Evolutionary conservation across 768 basidiomycete genomes (phyloP).

Genomic region (Lyophyllum decastes): DNA sequence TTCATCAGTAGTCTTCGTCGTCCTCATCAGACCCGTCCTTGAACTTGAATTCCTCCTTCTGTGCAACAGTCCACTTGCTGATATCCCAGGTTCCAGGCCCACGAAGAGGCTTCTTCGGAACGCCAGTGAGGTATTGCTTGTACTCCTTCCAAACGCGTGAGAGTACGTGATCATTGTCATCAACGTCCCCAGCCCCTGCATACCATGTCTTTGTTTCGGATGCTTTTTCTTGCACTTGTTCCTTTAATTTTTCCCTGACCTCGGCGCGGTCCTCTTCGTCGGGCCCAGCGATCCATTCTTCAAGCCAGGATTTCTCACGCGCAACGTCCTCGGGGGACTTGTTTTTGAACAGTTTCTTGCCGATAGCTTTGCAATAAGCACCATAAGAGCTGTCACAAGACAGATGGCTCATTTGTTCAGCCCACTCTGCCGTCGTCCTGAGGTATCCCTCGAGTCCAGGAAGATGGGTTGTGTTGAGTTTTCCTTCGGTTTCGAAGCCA

Average conservation of each 20-base stretch:
- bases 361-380: slow-evolving; percentile 35
- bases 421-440: slow-evolving; percentile 25
- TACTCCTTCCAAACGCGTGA: slow-evolving; percentile 40
- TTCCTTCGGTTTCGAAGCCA: slow-evolving; percentile 28
- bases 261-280: slow-evolving; percentile 22
- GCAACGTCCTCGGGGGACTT: slow-evolving; percentile 28
- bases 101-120: slow-evolving; percentile 26
- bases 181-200: slow-evolving; percentile 21
- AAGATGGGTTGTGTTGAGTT: slow-evolving; percentile 29
- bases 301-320: slow-evolving; percentile 29
- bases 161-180: slow-evolving; percentile 25
- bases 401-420: slow-evolving; percentile 23
- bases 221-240: slow-evolving; percentile 19
- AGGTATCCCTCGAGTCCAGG: slow-evolving; percentile 35
- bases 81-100: slow-evolving; percentile 38
- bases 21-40: slow-evolving; percentile 7
- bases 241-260: slow-evolving; percentile 19
- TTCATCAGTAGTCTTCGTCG: slow-evolving; percentile 2
- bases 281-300: slow-evolving; percentile 29
- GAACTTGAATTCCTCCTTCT: slow-evolving; percentile 32
- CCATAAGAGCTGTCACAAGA: slow-evolving; percentile 25
- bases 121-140: slow-evolving; percentile 25
- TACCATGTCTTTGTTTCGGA: slow-evolving; percentile 31
- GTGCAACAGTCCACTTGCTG: slow-evolving; percentile 31
- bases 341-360: slow-evolving; percentile 28